Evolutionary conservation across 257 asterid species (phyloP), one percentile per base, ranked within the genome.

Genomic region (Ajuga chamaepitys): DNA sequence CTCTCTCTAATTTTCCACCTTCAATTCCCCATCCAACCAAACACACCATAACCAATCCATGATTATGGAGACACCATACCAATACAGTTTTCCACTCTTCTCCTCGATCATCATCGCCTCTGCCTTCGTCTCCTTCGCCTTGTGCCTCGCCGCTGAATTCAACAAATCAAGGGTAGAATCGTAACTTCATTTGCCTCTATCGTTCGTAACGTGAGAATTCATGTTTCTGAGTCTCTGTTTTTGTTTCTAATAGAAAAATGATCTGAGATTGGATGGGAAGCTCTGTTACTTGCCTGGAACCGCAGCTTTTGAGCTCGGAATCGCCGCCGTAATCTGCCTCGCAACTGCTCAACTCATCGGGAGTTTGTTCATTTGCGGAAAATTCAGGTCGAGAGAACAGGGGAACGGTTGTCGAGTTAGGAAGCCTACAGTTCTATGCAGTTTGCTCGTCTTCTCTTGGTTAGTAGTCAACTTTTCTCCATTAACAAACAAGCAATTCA

Each of bases 81-180:
- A 54, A 40, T 63, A 30, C 74, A 63, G 64, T 57, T 75, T 46
- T 26, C 51, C 77, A 3, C 38, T 78, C 16, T 16, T 79, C 50
- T 35, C 79, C 35, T 66, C 83, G 17, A 9, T 66, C 59, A 10
- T 70, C 51, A 37, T 67, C 74, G 56, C 75, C 56, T 74, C 80
- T 5, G 79, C 80, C 71, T 63, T 80, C 64, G 38, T 73, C 79
- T 80, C 93, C 74, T 74, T 71, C 80, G 40, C 84, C 45, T 34
- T 84, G n/a, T 91, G 89, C 79, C 67, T 91, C 34, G 82, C 86
- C 16, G 96, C 97, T 2, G 97, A 91, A 70, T 81, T 86, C 85
- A 80, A 75, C 72, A 84, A 79, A 80, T 72, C 89, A 11, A 84
- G 82, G 84, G 97, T 88, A 25, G 20, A 22, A 26, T 9, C 3